Evolutionary conservation across 140 eudicot species (phyloP), one percentile per base, ranked within the genome.

Genomic region (Ambrosia hybrid): DNA sequence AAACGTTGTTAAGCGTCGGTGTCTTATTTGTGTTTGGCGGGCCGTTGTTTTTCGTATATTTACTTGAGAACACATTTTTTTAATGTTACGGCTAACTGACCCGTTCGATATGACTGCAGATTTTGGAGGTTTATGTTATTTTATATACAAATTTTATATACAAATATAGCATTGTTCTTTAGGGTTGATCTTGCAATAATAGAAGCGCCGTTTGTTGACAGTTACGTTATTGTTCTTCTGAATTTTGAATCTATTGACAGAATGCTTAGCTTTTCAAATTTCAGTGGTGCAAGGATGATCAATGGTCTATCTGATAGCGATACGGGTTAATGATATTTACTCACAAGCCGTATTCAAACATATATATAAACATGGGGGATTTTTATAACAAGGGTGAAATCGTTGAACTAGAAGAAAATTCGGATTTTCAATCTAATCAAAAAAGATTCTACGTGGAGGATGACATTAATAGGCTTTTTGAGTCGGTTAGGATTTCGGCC

Each of bases 401-500:
- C 65, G 81, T 77, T 60, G 91, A 92, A 74, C 60, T 78, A 45
- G 70, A 73, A 73, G 90, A 82, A 87, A 81, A 66, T 60, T 57
- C 70, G 5, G 66, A 79, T 30, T 60, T 63, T 64, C 59, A 76
- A 71, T 64, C 71, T 48, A 79, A 71, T 65, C 70, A 81, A 46
- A 78, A 73, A 43, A 78, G 73, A 71, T 78, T 81, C 63, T 68
- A 81, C 10, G 68, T 89, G 30, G 95, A 89, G 77, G 95, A 92
- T 80, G 96, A 84, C 43, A 89, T 93, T 59, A 90, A 90, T 76
- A 84, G 80, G 8, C 85, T 93, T 10, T 90, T 93, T 71, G 96
- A 93, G 78, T 86, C 97, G 4, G 69, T 85, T 64, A 79, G 88
- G 83, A 68, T 71, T 65, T 71, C 89, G 2, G 81, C 88, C 16